Conservation (phyloP, 164 flowering plant genomes). For the Aristolochia californica region DNA sequence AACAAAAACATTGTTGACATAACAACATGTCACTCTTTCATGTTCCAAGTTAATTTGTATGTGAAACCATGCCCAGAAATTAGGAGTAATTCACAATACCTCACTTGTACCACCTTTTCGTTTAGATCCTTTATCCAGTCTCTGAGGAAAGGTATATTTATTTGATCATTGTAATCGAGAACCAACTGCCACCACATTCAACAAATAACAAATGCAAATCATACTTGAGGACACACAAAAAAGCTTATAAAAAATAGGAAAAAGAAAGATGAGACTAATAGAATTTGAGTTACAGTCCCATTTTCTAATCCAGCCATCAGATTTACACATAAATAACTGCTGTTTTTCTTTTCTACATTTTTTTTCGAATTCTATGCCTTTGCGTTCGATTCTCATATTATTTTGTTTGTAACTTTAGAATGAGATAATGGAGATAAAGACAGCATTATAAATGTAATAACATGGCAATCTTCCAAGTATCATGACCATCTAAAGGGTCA, state of each 20-base stretch:
- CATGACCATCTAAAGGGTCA: no score
- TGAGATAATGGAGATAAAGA: no score
- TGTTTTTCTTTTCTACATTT: not conserved
- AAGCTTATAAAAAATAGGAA: not conserved
- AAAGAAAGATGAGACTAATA: not conserved
- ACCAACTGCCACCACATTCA: slow-evolving; percentile 19
- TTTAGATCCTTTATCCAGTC: slow-evolving; percentile 26
- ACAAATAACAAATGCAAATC: not conserved
- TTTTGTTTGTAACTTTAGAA: no score
- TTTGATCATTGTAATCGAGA: slow-evolving; percentile 66
- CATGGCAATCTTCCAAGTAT: no score
- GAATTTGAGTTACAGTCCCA: not conserved
- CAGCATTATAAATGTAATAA: no score
- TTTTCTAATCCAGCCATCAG: not conserved
- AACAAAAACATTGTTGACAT: not conserved
- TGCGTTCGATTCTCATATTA: no score
- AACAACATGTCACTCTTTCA: not conserved
- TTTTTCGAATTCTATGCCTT: not conserved
- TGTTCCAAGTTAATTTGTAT: not conserved
- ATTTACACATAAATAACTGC: not conserved
- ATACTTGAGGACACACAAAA: not conserved
- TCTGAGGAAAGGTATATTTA: slow-evolving; percentile 47
- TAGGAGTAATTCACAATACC: slow-evolving; percentile 22
- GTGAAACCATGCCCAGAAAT: not conserved
- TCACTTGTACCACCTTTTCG: slow-evolving; percentile 18